phyloP scores from a whole-genome alignment of 306 rosid genomes.

The Arachis stenosperma region DNA sequence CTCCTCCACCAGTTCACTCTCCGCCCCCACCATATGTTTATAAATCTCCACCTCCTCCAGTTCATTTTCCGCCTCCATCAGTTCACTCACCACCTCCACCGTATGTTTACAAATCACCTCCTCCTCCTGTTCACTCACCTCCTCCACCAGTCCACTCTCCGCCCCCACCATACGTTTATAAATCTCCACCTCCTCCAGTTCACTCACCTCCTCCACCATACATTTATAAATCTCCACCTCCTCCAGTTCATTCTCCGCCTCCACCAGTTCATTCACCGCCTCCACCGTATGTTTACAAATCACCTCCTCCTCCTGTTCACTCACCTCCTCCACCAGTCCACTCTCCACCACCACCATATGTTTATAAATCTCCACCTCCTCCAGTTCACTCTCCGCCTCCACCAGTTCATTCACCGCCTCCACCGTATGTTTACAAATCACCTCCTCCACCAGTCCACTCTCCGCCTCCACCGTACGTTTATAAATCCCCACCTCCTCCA shows the following conservation, averaged over 20 bases:
- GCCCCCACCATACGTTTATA: constrained; percentile 20
- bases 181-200: constrained; percentile 4
- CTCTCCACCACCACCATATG: constrained; percentile 15
- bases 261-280: constrained; percentile 26
- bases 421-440: neutral
- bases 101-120: constrained; percentile 22
- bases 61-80: neutral
- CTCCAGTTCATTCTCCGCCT: constrained; percentile 5
- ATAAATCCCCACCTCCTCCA: neutral
- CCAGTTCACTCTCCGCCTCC: neutral
- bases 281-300: neutral
- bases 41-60: neutral
- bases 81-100: neutral
- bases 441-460: neutral
- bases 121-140: constrained; percentile 4
- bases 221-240: neutral
- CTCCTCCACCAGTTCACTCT: neutral
- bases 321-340: neutral
- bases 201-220: constrained; percentile 12
- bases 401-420: neutral
- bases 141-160: too few relatives aligned
- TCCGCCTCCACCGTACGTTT: neutral
- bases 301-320: neutral
- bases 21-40: neutral
- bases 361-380: constrained; percentile 4